Evolutionary conservation across 495 filamentous ascomycete species (phyloP), one percentile per base, ranked within the genome.

Genomic region (Aspergillus conjunctus): DNA sequence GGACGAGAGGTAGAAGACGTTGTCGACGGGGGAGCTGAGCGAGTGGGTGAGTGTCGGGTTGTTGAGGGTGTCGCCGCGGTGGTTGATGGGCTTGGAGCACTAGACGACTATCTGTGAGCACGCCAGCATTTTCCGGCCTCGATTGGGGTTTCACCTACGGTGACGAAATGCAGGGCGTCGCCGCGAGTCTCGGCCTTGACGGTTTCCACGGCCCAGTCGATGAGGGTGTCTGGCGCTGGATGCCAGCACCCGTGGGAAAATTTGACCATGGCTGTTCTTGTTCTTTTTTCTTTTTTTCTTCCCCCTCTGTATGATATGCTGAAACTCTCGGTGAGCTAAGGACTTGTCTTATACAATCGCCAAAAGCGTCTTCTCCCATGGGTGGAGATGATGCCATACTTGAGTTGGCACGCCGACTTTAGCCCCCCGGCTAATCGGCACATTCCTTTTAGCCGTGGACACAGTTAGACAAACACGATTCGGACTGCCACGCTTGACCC

Each of bases 191-290:
- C 58, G 49, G 58, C 58, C 10, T 30, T 33, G 58, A 60, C 58
- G 14, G 58, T 60, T 26, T 60, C 58, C 5, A 60, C 49, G 0
- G 58, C 58, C 58, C 58, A 60, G 49, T 60, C 58, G 26, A 60
- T 60, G 49, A 60, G 49, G 10, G 58, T 60, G n/a, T 60, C 58
- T 20, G 58, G 58, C 33, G 50, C 58, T 15, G 58, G 58, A 33
- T 60, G 58, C 58, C 58, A 60, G 39, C 58, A 60, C n/a, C 58
- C 58, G 58, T 60, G 58, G 6, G 58, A 60, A 26, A 60, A 53
- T 21, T 60, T 60, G 3, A 54, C 58, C 58, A 60, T 60, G 32
- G n/a, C 39, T 45, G 7, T 1, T 2, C n/a, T 22, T 43, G 14
- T 11, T 37, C 7, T 9, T 33, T 21, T 41, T 17, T 11, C 45